These are phyloP conservation scores for Trichomonascaceae sp. DNA, from an alignment of 1,139 yeast species.

Conservation along the genomic window DNA sequence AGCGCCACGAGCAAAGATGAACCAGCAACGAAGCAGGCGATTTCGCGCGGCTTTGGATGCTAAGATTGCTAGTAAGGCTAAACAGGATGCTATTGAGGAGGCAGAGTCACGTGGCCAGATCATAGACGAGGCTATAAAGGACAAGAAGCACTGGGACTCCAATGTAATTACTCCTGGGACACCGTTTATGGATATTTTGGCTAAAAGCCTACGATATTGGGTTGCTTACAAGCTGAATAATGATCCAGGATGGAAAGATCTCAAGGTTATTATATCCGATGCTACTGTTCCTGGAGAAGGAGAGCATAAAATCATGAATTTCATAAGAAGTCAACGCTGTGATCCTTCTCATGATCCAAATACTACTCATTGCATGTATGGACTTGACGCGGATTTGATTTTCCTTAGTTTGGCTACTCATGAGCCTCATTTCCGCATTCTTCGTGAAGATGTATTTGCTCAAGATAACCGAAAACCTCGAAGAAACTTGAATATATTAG, in stretches of 20 bases:
- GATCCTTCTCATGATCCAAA: constrained; percentile 74
- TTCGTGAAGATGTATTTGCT: constrained; percentile 95
- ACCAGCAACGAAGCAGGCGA: constrained; percentile 96
- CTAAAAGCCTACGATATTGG: constrained; percentile 79
- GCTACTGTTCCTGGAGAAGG: constrained; percentile 99
- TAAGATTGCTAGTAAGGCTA: constrained; percentile 40
- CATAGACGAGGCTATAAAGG: constrained; percentile 37
- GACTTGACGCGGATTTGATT: constrained; percentile 95
- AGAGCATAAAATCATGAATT: constrained; percentile 97
- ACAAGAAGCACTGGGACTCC: constrained; percentile 68
- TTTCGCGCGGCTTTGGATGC: constrained; percentile 95
- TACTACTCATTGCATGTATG: constrained; percentile 91
- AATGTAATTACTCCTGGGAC: constrained; percentile 98
- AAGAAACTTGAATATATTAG: constrained; percentile 15
- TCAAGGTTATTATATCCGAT: constrained; percentile 81
- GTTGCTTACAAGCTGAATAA: constrained; percentile 84
- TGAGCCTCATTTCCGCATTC: constrained; percentile 90
- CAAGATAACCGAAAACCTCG: constrained; percentile 44
- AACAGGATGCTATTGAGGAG: constrained; percentile 40
- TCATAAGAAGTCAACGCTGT: constrained; percentile 73
- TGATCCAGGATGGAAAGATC: constrained; percentile 86
- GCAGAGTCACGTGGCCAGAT: constrained; percentile 41
- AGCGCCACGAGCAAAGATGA: constrained; percentile 99
- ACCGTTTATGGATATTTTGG: constrained; percentile 90
- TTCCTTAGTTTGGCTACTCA: constrained; percentile 96